Conservation (phyloP, 1,284 basidiomycete species). For the Papiliotrema nemorosa region DNA sequence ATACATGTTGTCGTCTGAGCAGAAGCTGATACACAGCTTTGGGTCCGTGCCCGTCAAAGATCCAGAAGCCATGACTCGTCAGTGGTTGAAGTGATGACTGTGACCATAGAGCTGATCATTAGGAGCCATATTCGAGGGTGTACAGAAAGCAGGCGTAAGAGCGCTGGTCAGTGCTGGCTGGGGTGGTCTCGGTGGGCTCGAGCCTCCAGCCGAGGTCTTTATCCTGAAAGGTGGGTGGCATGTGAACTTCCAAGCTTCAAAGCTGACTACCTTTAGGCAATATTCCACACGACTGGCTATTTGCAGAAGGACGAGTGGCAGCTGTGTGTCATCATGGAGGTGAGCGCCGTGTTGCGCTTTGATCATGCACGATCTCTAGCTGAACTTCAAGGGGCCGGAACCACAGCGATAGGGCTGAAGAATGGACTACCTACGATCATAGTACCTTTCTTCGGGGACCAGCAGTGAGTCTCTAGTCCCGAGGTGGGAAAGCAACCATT, state of each 20-base stretch:
- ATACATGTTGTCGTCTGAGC: neutral
- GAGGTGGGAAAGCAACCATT: neutral
- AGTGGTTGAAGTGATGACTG: neutral
- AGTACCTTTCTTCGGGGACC: conserved; percentile 66
- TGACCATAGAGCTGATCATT: neutral
- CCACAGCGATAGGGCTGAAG: conserved; percentile 59
- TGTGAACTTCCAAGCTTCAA: neutral
- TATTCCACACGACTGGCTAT: conserved; percentile 68
- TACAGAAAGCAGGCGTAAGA: conserved; percentile 56
- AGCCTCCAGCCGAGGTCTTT: conserved; percentile 52
- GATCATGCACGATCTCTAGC: neutral
- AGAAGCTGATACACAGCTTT: neutral
- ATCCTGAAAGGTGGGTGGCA: conserved; percentile 48
- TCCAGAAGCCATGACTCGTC: conserved; percentile 4
- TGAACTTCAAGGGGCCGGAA: conserved; percentile 54
- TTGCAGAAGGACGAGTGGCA: conserved; percentile 55
- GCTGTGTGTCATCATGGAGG: conserved; percentile 66
- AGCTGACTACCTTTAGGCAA: conserved; percentile 42
- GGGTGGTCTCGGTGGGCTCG: conserved; percentile 57
- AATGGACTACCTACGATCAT: conserved; percentile 62
- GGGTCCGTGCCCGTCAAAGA: conserved; percentile 8
- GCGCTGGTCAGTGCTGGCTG: conserved; percentile 64
- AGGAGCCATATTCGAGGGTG: conserved; percentile 60
- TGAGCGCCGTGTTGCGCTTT: conserved; percentile 7
- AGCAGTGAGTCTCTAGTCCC: conserved; percentile 38